phyloP scores from a whole-genome alignment of 495 filamentous ascomycete genomes.

The Neurospora sp. region DNA sequence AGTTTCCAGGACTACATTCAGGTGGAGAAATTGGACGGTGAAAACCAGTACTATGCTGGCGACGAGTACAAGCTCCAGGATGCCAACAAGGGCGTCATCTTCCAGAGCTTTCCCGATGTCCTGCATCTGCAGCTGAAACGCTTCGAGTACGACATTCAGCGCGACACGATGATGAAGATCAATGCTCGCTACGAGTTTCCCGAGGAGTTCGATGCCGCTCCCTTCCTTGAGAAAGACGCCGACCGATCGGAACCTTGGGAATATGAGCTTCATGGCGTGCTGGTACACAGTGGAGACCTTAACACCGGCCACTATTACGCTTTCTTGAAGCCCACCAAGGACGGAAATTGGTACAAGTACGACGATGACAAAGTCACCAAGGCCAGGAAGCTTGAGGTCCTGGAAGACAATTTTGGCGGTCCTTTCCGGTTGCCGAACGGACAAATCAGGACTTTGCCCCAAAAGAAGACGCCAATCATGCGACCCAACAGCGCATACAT shows the following conservation, averaged over 20 bases:
- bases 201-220: conserved; percentile 79
- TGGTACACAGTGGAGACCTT: conserved; percentile 92
- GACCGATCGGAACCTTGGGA: conserved; percentile 81
- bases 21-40: conserved; percentile 92
- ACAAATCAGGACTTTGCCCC: conserved; percentile 20
- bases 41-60: conserved; percentile 93
- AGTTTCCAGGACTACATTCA: conserved; percentile 95
- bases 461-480: conserved; percentile 40
- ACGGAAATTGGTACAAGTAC: conserved; percentile 92
- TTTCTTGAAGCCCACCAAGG: conserved; percentile 85
- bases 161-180: conserved; percentile 97
- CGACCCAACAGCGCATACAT: conserved; percentile 76
- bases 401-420: conserved; percentile 95
- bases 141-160: conserved; percentile 94
- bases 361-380: conserved; percentile 95
- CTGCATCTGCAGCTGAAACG: conserved; percentile 93
- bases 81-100: conserved; percentile 95
- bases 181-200: conserved; percentile 98
- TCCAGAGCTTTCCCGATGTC: conserved; percentile 90
- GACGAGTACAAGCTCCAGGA: conserved; percentile 87
- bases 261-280: conserved; percentile 88
- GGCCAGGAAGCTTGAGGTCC: conserved; percentile 79
- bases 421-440: conserved; percentile 56
- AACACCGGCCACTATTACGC: conserved; percentile 99
- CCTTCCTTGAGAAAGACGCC: conserved; percentile 78